These are phyloP conservation scores for Seiridium cupressi DNA, from an alignment of 2,329 filamentous ascomycete species.

Conservation along the genomic window DNA sequence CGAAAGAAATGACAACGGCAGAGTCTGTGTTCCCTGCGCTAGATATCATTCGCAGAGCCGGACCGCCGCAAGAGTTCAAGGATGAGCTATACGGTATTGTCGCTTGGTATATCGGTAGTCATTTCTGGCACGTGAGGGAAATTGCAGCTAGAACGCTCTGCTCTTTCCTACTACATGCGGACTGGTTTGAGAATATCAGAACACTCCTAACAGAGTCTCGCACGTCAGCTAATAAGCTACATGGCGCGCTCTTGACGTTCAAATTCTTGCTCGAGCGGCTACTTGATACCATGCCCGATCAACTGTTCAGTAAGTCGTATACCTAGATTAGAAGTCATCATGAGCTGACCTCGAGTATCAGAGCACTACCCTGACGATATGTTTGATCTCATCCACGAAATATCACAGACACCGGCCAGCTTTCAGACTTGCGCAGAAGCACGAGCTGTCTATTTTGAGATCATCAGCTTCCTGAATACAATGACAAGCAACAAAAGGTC, in stretches of 20 bases:
- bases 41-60: conserved; percentile 74
- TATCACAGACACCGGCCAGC: conserved; percentile 14
- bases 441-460: conserved; percentile 30
- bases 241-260: conserved; percentile 56
- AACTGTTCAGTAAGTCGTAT: conserved; percentile 37
- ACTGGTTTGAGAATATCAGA: conserved; percentile 44
- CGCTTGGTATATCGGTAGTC: conserved; percentile 61
- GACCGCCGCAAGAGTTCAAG: conserved; percentile 57
- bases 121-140: conserved; percentile 78
- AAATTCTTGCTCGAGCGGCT: conserved; percentile 57
- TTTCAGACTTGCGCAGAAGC: conserved; percentile 23
- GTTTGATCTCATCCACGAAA: conserved; percentile 16
- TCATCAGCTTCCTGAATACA: conserved; percentile 23
- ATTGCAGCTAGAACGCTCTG: conserved; percentile 74
- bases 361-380: conserved; percentile 16
- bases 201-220: conserved; percentile 31
- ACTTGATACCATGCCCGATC: conserved; percentile 41
- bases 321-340: not conserved
- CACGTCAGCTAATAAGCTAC: conserved; percentile 49
- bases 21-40: conserved; percentile 80
- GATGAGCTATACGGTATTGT: conserved; percentile 58
- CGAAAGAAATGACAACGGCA: conserved; percentile 41
- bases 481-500: not conserved
- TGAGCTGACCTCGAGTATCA: conserved; percentile 4
- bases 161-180: conserved; percentile 54